Conservation (phyloP, 2,329 filamentous ascomycete genomes). For the Setomelanomma holmii region DNA sequence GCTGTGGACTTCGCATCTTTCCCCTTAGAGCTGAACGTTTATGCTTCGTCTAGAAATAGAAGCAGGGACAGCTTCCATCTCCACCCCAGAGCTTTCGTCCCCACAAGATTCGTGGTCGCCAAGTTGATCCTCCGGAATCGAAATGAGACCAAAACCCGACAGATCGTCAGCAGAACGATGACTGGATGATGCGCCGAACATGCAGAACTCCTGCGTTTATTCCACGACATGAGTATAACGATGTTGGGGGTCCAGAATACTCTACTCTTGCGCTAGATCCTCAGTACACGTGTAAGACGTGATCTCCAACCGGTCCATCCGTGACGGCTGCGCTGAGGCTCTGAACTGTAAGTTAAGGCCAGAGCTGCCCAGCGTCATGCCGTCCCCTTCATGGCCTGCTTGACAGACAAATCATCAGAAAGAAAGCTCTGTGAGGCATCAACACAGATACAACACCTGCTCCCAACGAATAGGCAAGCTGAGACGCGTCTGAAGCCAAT, state of each 20-base stretch:
- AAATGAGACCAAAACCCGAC: conserved; percentile 16
- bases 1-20: conserved; percentile 16
- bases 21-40: conserved; percentile 19
- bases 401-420: background rate
- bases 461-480: conserved; percentile 20
- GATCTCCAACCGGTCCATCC: conserved; percentile 17
- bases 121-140: conserved; percentile 26
- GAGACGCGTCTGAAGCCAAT: conserved; percentile 38
- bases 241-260: conserved; percentile 15
- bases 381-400: background rate
- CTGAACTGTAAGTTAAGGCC: conserved; percentile 8
- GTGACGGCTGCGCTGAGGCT: conserved; percentile 9
- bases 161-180: conserved; percentile 33
- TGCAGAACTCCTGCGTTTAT: conserved; percentile 39
- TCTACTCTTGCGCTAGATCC: conserved; percentile 10
- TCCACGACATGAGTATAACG: conserved; percentile 32
- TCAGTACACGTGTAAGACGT: conserved; percentile 16
- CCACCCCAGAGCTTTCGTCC: conserved; percentile 23
- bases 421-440: background rate
- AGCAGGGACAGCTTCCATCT: conserved; percentile 27
- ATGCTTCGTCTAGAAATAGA: conserved; percentile 41
- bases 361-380: background rate
- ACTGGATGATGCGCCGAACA: conserved; percentile 36
- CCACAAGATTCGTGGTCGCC: conserved; percentile 35
- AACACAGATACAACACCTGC: background rate